Evolutionary conservation across 805 yeast species (phyloP), one percentile per base, ranked within the genome.

Genomic region (Candida mattraensis): DNA sequence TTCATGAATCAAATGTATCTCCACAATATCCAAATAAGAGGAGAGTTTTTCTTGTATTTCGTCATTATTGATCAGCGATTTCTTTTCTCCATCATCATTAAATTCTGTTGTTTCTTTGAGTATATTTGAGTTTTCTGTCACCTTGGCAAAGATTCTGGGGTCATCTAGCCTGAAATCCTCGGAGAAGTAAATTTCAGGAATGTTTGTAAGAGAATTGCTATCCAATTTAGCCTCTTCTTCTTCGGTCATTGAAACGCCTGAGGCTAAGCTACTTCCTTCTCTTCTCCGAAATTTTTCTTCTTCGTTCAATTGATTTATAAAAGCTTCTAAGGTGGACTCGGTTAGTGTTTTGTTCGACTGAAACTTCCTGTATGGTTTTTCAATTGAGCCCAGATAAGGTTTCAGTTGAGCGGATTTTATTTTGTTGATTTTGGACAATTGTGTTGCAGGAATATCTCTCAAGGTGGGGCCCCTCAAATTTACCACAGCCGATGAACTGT

Each of bases 361-460:
- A 50, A 72, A 75, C 26, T 61, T 58, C 10, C 60, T 65, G 45
- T 68, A 78, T 26, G 74, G 78, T 3, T 57, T 52, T 14, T 66
- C 60, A 3, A 80, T 61, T 3, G 65, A 62, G 11, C 46, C 50
- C 9, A 76, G 45, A 44, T 80, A 82, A 2, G 60, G 48, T 12
- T 58, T 63, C 28, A 82, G 64, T 16, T 61, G 65, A 1, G 63
- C 54, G 25, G 67, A 63, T 40, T 72, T 60, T 5, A 72, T 68
- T 32, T 65, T 68, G 14, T 66, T 66, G 4, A 80, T 55, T 20
- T 74, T 76, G 3, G 82, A 65, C 24, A 91, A 64, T 30, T 73
- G 78, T 8, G 87, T 81, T 16, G 82, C 87, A 0, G 97, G 96
- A 8, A 91, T 91, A 52, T 93, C 98, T 32, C 72, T 70, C 2